These are phyloP conservation scores for Phellinidium pouzarii DNA, from an alignment of 1,284 basidiomycete species.

Conservation along the genomic window DNA sequence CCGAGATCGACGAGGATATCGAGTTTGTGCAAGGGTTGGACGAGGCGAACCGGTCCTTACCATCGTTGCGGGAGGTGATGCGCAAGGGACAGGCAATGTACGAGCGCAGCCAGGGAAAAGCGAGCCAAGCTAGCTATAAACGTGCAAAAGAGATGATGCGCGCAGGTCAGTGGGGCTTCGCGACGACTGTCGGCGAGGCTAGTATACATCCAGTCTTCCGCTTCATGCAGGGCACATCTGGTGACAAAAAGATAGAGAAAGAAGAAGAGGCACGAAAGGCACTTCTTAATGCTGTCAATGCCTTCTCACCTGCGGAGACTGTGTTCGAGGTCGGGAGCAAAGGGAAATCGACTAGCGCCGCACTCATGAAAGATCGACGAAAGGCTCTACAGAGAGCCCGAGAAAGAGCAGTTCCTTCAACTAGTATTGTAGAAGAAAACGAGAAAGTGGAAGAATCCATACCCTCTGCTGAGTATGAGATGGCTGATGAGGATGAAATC, in stretches of 20 bases:
- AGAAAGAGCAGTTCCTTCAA: constrained; percentile 36
- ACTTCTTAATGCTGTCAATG: constrained; percentile 70
- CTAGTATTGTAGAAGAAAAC: constrained; percentile 30
- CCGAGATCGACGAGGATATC: constrained; percentile 73
- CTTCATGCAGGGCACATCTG: constrained; percentile 25
- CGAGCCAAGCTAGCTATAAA: constrained; percentile 79
- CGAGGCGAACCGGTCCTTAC: constrained; percentile 60
- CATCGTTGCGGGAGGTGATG: constrained; percentile 81
- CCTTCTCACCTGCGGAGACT: constrained; percentile 86
- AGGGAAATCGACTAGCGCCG: constrained; percentile 55
- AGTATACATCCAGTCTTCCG: constrained; percentile 65
- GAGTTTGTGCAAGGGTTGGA: constrained; percentile 76
- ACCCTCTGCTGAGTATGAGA: constrained; percentile 41
- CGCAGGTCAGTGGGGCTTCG: constrained; percentile 57
- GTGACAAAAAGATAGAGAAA: constrained; percentile 30
- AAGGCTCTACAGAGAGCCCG: constrained; percentile 67
- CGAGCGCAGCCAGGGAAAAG: constrained; percentile 88
- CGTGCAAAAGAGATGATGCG: constrained; percentile 85
- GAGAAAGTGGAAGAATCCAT: constrained; percentile 26
- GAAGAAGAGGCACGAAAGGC: constrained; percentile 54
- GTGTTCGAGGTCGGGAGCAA: constrained; percentile 86
- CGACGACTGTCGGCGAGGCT: constrained; percentile 55
- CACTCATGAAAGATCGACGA: constrained; percentile 86
- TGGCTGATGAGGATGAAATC: constrained; percentile 75
- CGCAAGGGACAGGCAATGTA: constrained; percentile 90